Base-by-base conservation (phyloP, 352 stramenopile species). In the Globisporangium alternatum region DNA sequence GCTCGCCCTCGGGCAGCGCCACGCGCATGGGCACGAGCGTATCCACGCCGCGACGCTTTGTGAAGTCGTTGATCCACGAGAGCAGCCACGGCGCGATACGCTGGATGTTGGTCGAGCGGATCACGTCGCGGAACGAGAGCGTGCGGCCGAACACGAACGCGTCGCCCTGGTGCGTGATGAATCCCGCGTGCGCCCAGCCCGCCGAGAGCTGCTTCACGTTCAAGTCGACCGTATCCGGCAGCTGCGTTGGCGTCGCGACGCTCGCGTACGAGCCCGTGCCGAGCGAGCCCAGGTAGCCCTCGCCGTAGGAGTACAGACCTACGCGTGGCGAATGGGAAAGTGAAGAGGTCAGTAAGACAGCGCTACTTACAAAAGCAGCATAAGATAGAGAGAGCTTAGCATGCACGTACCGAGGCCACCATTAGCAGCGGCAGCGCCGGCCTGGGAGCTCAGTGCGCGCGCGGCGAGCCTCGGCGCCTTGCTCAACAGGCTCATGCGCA, bases 111-210 rank as follows among this genome's bases (percentile, higher is more conserved):
- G 84, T 95, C 22, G 83, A 74, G 8, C 86, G 81, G 62, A 95
- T 91, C 41, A 95, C 86, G 53, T 93, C 86, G 33, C 81, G 80
- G 62, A 95, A 95, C 58, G 86, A 93, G 64, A 92, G 81, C 37
- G 86, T 90, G 49, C 84, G 86, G 35, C 86, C 86, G 60, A 81
- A 95, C 48, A 90, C 74, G 56, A 82, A 93, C 35, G 82, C 86
- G 31, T 88, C 70, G 48, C 84, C 86, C 9, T 88, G 69, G 15
- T 78, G 62, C 43, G 86, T 90, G 33, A 93, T 44, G 58, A 95
- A 91, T 44, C 86, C 86, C 28, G 76, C 72, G 65, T 95, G 86
- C 19, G 86, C 81, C 82, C 86, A 95, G 41, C 86, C 86, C 21
- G 80, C 82, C 2, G 86, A 95, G 25, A 92, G 71, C 64, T 89